A percentile compares a stretch with the other conserved stretches of the same genome.
Evolutionary conservation across 2,329 filamentous ascomycete genomes (phyloP).

Genomic region (Aspergillus phoenicis): DNA sequence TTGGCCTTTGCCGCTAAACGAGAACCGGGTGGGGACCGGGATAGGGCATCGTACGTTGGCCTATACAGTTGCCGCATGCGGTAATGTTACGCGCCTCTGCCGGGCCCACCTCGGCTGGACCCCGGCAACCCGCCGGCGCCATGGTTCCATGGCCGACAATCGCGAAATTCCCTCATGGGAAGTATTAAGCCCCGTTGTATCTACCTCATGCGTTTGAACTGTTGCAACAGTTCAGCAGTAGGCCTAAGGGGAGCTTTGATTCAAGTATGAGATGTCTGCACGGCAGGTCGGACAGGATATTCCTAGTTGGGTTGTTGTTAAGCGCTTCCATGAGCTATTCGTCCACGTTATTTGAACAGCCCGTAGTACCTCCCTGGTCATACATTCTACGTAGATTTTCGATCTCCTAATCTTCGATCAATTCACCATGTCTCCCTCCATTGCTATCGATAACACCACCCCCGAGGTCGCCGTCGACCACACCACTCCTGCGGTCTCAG

Average conservation of each 20-base stretch:
- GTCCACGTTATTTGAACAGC: background rate
- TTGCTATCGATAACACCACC: conserved; percentile 2
- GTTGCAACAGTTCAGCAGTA: background rate
- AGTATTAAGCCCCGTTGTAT: background rate
- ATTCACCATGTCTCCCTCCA: conserved; percentile 26
- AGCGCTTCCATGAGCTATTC: conserved; percentile 13
- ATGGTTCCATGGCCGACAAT: background rate
- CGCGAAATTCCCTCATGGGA: background rate
- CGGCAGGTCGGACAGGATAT: background rate
- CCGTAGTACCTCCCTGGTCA: background rate
- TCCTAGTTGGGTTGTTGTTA: conserved; percentile 23
- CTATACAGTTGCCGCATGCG: conserved; percentile 8
- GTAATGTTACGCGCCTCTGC: conserved; percentile 10
- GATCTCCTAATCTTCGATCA: background rate
- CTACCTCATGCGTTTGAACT: background rate
- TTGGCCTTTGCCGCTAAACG: background rate
- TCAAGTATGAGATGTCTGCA: background rate
- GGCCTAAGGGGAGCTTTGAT: background rate
- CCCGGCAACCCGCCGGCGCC: background rate
- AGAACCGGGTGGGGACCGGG: background rate
- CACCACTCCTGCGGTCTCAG: conserved; percentile 29
- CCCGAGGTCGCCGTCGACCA: conserved; percentile 24
- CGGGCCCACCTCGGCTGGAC: conserved; percentile 7
- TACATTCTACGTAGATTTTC: background rate
- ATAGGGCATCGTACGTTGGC: conserved; percentile 5